Evolutionary conservation across 2,329 filamentous ascomycete genomes (phyloP), one percentile per base, ranked within the genome.

Genomic region (Diaporthe amygdali): DNA sequence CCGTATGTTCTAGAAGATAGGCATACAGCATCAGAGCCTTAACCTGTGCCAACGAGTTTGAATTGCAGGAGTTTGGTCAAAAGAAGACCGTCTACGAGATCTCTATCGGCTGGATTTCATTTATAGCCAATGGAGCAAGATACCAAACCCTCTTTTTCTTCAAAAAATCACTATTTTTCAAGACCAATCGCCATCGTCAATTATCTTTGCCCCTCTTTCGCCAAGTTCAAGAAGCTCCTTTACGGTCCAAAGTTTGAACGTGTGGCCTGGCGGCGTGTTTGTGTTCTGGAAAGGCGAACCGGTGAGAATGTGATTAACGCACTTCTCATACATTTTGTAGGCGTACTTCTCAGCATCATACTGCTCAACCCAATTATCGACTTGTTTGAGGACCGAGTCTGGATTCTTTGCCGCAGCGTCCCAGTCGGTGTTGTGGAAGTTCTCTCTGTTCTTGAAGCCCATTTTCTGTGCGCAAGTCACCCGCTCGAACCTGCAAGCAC

Each of bases 231-330:
- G n/a, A n/a, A 54, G 51, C 25, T 63, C 67, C 5, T 15, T 22
- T 2, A 64, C 25, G 2, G 67, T 69, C 67, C 67, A 69, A 14
- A 59, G 55, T 25, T 69, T 63, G 15, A 63, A 46, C 1, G 34
- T 34, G 2, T 69, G 44, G 3, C 55, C 55, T 22, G 55, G 55
- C 2, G 55, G 46, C 5, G 52, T 64, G 32, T 69, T 69, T 1
- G 67, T 69, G 34, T 69, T 69, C 25, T 69, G 54, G 7, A 69
- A 69, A 3, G 51, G 27, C 5, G 15, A 1, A 0, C 27, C 49
- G 14, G 20, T 32, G 27, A 32, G 8, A 1, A 32, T 5, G 32
- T 52, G 27, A 52, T 52, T 17, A n/a, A 8, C 27, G 14, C 49
- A 52, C 17, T 52, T 32, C 49, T 52, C 49, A 27, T n/a, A 52